Base-by-base conservation (phyloP, 2,329 filamentous ascomycete species). In the Chrysosphaeria jannelii region DNA sequence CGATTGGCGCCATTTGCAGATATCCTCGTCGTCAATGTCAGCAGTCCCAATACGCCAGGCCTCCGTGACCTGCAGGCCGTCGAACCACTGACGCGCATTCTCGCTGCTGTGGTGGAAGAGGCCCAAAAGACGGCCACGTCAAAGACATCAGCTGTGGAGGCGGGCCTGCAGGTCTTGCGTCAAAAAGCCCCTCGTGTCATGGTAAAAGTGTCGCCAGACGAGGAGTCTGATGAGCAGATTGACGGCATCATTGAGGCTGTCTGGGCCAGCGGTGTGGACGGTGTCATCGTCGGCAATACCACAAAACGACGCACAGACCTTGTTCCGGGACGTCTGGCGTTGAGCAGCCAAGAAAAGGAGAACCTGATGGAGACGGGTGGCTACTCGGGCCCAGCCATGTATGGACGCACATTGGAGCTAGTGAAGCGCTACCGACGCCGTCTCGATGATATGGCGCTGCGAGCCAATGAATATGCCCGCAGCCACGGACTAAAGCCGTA, bases 181-280 rank as follows among this genome's bases (percentile, higher is more conserved):
- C 69, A 61, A 39, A 60, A 54, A 1, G 72, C 68, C 37, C 75
- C 74, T 1, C 63, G 53, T 27, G 75, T 97, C 27, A 90, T 97
- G 75, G 85, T 97, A 36, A 97, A 97, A 50, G 81, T 97, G 11
- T 89, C 75, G 28, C 85, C 85, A 0, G 85, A 97, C 35, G 85
- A 93, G 46, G 76, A 91, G 40, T 63, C 69, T 11, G 65, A 78
- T 24, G 51, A 64, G 26, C 78, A 97, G 40, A 61, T 97, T 29
- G 57, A 67, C 20, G 85, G 79, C 6, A 89, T 97, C 26, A 81
- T 76, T 29, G 61, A 78, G 34, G 79, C 79, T 0, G 66, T 90
- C 8, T 70, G 64, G 51, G 52, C 53, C 33, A 76, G 72, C 29
- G 79, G 79, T 5, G 79, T 93, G 2, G 79, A 91, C 35, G 85